A percentile compares a stretch with the other conserved stretches of the same genome.
Evolutionary conservation across 148 eudicot species (phyloP).

Genomic region (Talinum fruticosum): DNA sequence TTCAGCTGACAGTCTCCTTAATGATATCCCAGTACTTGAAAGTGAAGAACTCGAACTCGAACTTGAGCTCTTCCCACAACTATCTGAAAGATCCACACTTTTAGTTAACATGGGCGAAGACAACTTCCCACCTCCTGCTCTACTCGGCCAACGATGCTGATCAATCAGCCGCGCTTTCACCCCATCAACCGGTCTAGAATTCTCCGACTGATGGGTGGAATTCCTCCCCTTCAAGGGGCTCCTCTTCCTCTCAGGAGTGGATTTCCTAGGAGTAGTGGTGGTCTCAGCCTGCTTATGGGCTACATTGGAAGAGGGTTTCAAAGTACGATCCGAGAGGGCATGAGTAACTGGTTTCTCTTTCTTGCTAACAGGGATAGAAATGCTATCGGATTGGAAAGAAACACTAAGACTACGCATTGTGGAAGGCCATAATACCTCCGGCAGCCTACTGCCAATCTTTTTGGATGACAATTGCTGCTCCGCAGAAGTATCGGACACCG

Average conservation of each 20-base stretch:
- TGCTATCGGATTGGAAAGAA: slow-evolving; percentile 75
- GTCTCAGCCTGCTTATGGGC: slow-evolving; percentile 48
- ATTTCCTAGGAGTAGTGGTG: slow-evolving; percentile 41
- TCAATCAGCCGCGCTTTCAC: slow-evolving; percentile 54
- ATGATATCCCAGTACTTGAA: slow-evolving; percentile 32
- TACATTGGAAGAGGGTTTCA: slow-evolving; percentile 70
- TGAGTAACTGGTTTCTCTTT: slow-evolving; percentile 67
- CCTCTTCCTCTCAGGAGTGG: slow-evolving; percentile 84
- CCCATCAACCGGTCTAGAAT: slow-evolving; percentile 67
- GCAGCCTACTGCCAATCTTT: slow-evolving; percentile 46
- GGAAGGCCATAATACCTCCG: slow-evolving; percentile 89
- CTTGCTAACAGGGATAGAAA: slow-evolving; percentile 62
- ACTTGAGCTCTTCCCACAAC: slow-evolving; percentile 29
- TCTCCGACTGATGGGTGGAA: slow-evolving; percentile 66
- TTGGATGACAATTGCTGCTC: slow-evolving; percentile 47
- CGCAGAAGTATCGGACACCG: slow-evolving; percentile 53
- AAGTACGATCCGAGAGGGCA: slow-evolving; percentile 64
- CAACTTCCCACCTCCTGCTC: slow-evolving; percentile 50
- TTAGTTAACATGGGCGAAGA: slow-evolving; percentile 34
- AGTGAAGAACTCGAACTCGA: slow-evolving; percentile 25
- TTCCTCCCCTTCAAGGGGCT: slow-evolving; percentile 78
- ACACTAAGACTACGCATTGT: slow-evolving; percentile 85
- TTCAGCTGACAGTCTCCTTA: slow-evolving; percentile 67
- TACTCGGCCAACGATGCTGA: slow-evolving; percentile 86
- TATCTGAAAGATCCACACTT: slow-evolving; percentile 45